Percentiles rank a stretch among this genome's conserved stretches.
These are phyloP conservation scores for Saccharomycopsis olivae DNA, from an alignment of 805 yeast species.

Conservation along the genomic window DNA sequence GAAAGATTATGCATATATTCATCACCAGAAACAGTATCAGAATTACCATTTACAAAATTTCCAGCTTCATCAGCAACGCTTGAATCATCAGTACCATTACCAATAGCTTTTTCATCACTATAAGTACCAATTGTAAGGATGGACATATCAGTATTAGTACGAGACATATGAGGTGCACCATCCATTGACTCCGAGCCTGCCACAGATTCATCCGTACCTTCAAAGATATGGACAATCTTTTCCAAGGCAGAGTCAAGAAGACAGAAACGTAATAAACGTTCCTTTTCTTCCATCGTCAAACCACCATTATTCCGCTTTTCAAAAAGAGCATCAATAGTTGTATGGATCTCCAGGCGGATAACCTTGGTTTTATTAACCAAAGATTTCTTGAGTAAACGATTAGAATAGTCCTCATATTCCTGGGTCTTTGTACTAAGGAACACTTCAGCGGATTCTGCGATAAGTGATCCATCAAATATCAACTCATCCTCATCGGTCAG, in stretches of 20 bases:
- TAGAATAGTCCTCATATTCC: conserved; percentile 27
- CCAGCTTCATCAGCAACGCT: not conserved
- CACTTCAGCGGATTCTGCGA: conserved; percentile 65
- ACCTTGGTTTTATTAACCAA: conserved; percentile 32
- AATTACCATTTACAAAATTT: not conserved
- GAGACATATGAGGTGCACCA: conserved; percentile 1
- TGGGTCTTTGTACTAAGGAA: conserved; percentile 33
- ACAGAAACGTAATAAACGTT: conserved; percentile 56
- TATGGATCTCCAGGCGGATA: conserved; percentile 32
- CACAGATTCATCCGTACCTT: conserved; percentile 16
- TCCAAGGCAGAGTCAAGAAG: conserved; percentile 61
- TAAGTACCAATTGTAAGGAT: not conserved
- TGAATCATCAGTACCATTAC: not conserved
- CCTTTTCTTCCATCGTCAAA: conserved; percentile 60
- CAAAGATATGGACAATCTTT: conserved; percentile 35
- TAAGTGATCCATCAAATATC: conserved; percentile 63
- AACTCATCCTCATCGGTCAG: conserved; percentile 58
- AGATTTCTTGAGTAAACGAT: conserved; percentile 29
- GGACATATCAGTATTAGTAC: not conserved
- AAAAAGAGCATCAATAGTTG: conserved; percentile 45
- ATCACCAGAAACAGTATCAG: conserved; percentile 6
- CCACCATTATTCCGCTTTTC: conserved; percentile 43
- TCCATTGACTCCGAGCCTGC: conserved; percentile 6
- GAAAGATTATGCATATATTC: conserved; percentile 17
- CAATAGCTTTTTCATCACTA: not conserved